A percentile compares a stretch with the other conserved stretches of the same genome.
Conservation (phyloP, 2,329 filamentous ascomycete genomes). For the Parastagonospora avenae region DNA sequence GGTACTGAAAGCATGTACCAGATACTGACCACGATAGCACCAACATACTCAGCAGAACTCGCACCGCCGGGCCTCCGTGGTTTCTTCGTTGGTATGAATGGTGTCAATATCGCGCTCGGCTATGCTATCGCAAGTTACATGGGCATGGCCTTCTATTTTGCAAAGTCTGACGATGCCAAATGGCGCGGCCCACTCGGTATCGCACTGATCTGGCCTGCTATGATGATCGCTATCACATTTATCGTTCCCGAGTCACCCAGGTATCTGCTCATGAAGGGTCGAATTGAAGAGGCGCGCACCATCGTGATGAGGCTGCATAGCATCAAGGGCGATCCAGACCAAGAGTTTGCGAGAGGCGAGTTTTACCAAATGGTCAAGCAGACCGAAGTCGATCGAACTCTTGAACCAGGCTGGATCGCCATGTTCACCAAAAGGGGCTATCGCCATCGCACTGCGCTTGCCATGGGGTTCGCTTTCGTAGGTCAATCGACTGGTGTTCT, state of each 20-base stretch:
- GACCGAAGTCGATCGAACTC: constrained; percentile 20
- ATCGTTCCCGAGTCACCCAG: constrained; percentile 45
- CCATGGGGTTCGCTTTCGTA: constrained; percentile 29
- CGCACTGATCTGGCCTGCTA: constrained; percentile 26
- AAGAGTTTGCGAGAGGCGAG: constrained; percentile 27
- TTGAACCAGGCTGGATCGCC: constrained; percentile 19
- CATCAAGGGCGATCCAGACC: constrained; percentile 21
- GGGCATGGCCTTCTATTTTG: constrained; percentile 27
- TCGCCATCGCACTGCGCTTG: constrained; percentile 21
- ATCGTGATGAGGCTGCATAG: constrained; percentile 22
- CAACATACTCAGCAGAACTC: constrained; percentile 26
- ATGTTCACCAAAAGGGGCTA: constrained; percentile 31
- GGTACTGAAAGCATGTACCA: neutral
- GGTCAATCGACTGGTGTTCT: constrained; percentile 27
- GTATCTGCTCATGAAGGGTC: constrained; percentile 38
- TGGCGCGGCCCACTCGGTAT: constrained; percentile 34
- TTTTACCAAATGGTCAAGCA: constrained; percentile 39
- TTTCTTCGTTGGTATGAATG: constrained; percentile 32
- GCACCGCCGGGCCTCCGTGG: constrained; percentile 27
- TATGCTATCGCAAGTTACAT: constrained; percentile 29
- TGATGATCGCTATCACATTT: constrained; percentile 26
- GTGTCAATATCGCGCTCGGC: constrained; percentile 27
- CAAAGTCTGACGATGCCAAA: constrained; percentile 13
- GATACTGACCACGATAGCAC: constrained; percentile 5
- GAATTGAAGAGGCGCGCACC: constrained; percentile 10